These are phyloP conservation scores for Rhizopogon roseolus DNA, from an alignment of 768 basidiomycete species.

Conservation along the genomic window DNA sequence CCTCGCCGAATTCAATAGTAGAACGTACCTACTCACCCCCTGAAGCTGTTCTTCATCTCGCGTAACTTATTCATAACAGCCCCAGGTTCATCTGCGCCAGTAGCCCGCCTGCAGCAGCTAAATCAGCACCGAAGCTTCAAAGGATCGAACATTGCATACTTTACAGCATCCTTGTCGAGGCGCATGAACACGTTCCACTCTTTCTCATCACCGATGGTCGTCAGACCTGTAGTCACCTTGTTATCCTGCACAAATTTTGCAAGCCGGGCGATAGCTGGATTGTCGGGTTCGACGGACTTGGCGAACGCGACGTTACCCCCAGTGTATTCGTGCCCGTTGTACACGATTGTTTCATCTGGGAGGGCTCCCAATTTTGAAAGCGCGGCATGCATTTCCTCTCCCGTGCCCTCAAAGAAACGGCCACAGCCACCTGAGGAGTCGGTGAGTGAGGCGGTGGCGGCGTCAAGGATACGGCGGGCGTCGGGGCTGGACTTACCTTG, in stretches of 20 bases:
- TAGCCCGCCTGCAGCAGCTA: slow-evolving; percentile 40
- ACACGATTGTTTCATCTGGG: slow-evolving; percentile 76
- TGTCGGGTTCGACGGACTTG: slow-evolving; percentile 55
- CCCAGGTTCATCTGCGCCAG: slow-evolving; percentile 37
- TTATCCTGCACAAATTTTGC: slow-evolving; percentile 53
- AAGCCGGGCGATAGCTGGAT: slow-evolving; percentile 56
- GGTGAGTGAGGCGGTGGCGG: not conserved
- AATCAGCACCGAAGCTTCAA: not conserved
- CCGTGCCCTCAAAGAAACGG: slow-evolving; percentile 89
- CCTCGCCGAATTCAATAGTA: not conserved
- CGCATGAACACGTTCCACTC: slow-evolving; percentile 96
- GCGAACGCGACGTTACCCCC: slow-evolving; percentile 69
- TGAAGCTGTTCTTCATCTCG: slow-evolving; percentile 80
- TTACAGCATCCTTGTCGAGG: slow-evolving; percentile 53
- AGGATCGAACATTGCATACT: slow-evolving; percentile 37
- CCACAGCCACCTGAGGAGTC: slow-evolving; percentile 70
- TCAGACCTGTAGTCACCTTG: slow-evolving; percentile 67
- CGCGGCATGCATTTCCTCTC: slow-evolving; percentile 75
- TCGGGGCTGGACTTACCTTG: slow-evolving; percentile 21
- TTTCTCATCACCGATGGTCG: slow-evolving; percentile 92
- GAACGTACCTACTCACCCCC: slow-evolving; percentile 41
- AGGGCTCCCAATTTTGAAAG: slow-evolving; percentile 63
- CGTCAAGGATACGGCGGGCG: not conserved
- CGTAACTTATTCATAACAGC: slow-evolving; percentile 72
- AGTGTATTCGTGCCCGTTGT: slow-evolving; percentile 94